These are phyloP conservation scores for Penicillium dipodomyicola DNA, from an alignment of 495 filamentous ascomycete genomes.

Conservation along the genomic window DNA sequence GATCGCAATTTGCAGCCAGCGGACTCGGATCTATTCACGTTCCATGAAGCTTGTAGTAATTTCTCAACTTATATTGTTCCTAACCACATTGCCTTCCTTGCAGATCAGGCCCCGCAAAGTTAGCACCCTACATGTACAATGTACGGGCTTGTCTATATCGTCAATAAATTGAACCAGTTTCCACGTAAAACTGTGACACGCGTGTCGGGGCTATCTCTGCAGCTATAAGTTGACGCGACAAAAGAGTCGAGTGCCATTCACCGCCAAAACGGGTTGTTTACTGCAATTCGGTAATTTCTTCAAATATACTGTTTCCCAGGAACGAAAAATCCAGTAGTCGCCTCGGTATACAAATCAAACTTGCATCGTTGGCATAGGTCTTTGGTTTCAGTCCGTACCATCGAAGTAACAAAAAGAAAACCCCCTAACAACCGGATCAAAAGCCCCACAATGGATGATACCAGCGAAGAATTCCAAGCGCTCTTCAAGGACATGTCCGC, in stretches of 20 bases:
- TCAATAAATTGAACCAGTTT: neutral
- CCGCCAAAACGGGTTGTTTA: slow-evolving; percentile 17
- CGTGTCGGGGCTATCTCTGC: neutral
- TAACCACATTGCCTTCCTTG: neutral
- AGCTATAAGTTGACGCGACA: neutral
- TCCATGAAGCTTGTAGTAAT: neutral
- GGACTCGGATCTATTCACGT: neutral
- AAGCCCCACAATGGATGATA: slow-evolving; percentile 11
- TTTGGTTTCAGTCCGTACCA: neutral
- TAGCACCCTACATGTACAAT: too few relatives aligned
- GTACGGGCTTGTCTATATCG: neutral
- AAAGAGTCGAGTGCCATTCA: slow-evolving; percentile 5
- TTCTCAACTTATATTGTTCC: neutral
- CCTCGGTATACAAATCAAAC: neutral
- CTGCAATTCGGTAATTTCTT: neutral
- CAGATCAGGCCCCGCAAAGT: neutral
- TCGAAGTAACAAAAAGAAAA: neutral
- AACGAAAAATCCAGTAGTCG: neutral
- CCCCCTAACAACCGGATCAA: neutral
- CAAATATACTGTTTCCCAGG: neutral
- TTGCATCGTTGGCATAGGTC: neutral
- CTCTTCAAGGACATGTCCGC: slow-evolving; percentile 50
- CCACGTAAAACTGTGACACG: neutral
- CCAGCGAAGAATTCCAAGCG: slow-evolving; percentile 22
- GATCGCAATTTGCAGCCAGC: neutral